Base-by-base conservation (phyloP, 1,284 basidiomycete genomes). In the Leccinum fuscescens region DNA sequence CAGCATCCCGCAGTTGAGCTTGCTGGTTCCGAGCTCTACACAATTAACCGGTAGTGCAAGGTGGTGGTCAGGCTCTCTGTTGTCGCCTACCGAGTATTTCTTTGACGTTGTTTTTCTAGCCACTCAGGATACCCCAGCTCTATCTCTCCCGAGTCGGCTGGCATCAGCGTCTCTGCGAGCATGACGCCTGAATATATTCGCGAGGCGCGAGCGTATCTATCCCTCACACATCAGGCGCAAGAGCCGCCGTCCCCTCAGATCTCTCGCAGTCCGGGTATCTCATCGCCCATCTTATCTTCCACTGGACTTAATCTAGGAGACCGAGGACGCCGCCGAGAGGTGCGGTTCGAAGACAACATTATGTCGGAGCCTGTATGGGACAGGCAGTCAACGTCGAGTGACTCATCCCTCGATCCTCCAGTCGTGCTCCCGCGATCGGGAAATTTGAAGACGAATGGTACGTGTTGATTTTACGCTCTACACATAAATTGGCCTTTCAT, bases 271-370 rank as follows among this genome's bases (percentile, higher is more conserved):
- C 66, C 72, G 15, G 64, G 52, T 24, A 55, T 71, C 14, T 54
- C 72, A 4, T 73, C 74, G 0, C 74, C 72, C 15, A 51, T 74
- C 33, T 54, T 73, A 46, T 75, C 74, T 20, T 74, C 73, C 7
- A 62, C 62, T 3, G 68, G 73, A 27, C 64, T 75, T 48, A 67
- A 71, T 29, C 5, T 64, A 3, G 65, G 72, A 35, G 69, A 67
- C 20, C 66, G 62, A 39, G 74, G 63, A n/a, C 73, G 65, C 17
- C 71, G 71, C 5, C 72, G 74, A 3, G 72, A 76, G 58, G 72
- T 76, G 15, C 71, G 71, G n/a, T 73, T 73, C 20, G 74, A 75
- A 29, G 74, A 75, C 4, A 75, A 64, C 44, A 75, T 73, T 22
- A 64, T 73, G 58, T 53, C 67, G 8, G 72, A 76, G 52, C 46